These are phyloP conservation scores for Oxytropis ochrocephala DNA, from an alignment of 306 rosid species.

Conservation along the genomic window DNA sequence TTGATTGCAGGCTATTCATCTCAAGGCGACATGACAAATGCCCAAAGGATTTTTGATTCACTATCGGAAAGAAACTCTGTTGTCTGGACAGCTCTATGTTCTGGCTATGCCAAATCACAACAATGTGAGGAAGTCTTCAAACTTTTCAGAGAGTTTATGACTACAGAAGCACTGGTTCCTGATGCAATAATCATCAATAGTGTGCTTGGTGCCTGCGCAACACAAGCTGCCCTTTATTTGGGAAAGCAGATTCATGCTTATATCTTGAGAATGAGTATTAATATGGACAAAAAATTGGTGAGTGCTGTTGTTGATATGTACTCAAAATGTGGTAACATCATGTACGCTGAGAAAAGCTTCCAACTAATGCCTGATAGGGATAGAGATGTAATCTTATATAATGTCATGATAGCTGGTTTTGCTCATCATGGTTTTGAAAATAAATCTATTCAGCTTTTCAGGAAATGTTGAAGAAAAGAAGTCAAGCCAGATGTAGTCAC, in stretches of 20 bases:
- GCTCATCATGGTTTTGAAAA: constrained; percentile 67
- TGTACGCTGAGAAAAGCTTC: constrained; percentile 49
- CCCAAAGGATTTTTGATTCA: constrained; percentile 56
- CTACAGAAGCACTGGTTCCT: constrained; percentile 31
- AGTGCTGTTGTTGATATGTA: constrained; percentile 77
- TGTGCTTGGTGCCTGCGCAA: constrained; percentile 63
- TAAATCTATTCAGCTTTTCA: constrained; percentile 47
- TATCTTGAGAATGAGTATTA: constrained; percentile 39
- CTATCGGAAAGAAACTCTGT: constrained; percentile 42
- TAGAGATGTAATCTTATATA: constrained; percentile 50
- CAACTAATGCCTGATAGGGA: constrained; percentile 24
- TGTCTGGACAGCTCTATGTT: constrained; percentile 67
- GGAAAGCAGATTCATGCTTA: constrained; percentile 74
- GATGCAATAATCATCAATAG: constrained; percentile 44
- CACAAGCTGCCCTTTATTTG: constrained; percentile 53
- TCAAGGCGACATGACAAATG: constrained; percentile 57
- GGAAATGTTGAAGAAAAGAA: constrained; percentile 47
- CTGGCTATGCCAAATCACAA: constrained; percentile 59
- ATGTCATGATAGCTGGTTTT: constrained; percentile 73
- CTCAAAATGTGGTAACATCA: constrained; percentile 67
- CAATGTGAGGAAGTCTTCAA: constrained; percentile 53
- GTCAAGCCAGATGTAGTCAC: constrained; percentile 59
- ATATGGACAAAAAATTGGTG: constrained; percentile 43
- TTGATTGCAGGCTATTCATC: constrained; percentile 56
- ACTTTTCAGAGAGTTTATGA: constrained; percentile 44